Conservation (phyloP, 768 basidiomycete genomes). For the Leccinum uliginosum region DNA sequence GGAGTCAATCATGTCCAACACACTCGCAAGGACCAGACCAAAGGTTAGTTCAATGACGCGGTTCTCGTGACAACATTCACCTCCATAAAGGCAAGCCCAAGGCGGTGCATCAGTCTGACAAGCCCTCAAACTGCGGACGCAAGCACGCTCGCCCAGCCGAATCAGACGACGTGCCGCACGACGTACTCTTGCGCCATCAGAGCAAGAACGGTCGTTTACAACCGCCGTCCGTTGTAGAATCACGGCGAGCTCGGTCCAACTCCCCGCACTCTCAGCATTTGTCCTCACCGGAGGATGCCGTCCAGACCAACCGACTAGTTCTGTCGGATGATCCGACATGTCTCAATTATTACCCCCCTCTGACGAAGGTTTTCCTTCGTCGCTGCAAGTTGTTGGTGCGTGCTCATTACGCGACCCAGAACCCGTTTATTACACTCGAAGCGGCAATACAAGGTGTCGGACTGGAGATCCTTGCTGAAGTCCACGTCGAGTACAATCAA, state of each 20-base stretch:
- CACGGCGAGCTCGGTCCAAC: neutral
- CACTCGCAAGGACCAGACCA: neutral
- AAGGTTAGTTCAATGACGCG: no score
- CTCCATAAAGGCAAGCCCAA: neutral
- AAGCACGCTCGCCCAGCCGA: neutral
- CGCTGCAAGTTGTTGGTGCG: neutral
- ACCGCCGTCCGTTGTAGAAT: neutral
- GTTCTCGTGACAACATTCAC: neutral
- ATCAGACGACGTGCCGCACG: neutral
- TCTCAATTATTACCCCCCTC: neutral
- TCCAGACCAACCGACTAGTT: neutral
- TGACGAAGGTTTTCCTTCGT: neutral
- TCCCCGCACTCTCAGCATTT: neutral
- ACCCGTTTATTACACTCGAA: neutral
- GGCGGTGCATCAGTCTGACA: no score
- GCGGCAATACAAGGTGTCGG: neutral
- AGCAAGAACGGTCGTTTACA: neutral
- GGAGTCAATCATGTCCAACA: neutral
- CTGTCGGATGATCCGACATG: neutral
- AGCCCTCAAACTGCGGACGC: neutral
- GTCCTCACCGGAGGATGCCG: neutral
- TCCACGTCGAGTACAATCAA: neutral
- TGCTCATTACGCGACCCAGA: neutral
- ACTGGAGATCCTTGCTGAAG: neutral
- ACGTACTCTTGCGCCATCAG: neutral